phyloP scores from a whole-genome alignment of 1,139 yeast species.

The Saccharomyces hybrid region DNA sequence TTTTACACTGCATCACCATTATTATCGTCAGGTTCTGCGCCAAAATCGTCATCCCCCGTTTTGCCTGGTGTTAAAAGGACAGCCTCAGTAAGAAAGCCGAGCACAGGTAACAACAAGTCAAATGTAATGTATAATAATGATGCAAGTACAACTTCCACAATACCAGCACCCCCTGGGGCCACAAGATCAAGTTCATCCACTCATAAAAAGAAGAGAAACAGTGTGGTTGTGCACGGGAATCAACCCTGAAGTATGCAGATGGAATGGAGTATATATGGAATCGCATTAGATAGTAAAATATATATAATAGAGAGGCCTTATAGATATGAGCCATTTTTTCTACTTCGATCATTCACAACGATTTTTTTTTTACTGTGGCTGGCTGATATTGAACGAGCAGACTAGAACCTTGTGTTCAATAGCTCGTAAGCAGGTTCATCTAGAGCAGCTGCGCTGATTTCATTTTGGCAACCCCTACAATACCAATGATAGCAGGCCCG shows the following conservation, averaged over 20 bases:
- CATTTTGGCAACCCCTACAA: not conserved
- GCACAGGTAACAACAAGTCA: not conserved
- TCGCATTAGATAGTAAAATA: not conserved
- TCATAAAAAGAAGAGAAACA: not conserved
- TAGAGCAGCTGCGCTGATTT: not conserved
- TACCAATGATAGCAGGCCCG: not conserved
- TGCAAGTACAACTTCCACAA: not conserved
- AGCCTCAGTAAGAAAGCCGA: slow-evolving; percentile 19
- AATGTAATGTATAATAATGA: not conserved
- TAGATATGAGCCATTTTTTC: not conserved
- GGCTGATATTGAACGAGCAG: not conserved
- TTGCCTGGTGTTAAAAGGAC: slow-evolving; percentile 28
- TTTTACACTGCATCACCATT: slow-evolving; percentile 19
- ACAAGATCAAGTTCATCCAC: not conserved
- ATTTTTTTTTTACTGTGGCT: not conserved
- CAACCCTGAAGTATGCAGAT: not conserved
- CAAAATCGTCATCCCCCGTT: slow-evolving; percentile 13
- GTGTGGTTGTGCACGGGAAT: not conserved
- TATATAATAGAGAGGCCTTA: not conserved
- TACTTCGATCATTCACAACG: not conserved
- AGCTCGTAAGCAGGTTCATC: not conserved
- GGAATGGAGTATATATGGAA: not conserved
- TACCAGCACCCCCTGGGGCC: not conserved
- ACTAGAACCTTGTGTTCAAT: not conserved
- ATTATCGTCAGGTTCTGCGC: slow-evolving; percentile 5